These are phyloP conservation scores for Geotrichum fermentans DNA, from an alignment of 1,139 yeast species.

Conservation along the genomic window DNA sequence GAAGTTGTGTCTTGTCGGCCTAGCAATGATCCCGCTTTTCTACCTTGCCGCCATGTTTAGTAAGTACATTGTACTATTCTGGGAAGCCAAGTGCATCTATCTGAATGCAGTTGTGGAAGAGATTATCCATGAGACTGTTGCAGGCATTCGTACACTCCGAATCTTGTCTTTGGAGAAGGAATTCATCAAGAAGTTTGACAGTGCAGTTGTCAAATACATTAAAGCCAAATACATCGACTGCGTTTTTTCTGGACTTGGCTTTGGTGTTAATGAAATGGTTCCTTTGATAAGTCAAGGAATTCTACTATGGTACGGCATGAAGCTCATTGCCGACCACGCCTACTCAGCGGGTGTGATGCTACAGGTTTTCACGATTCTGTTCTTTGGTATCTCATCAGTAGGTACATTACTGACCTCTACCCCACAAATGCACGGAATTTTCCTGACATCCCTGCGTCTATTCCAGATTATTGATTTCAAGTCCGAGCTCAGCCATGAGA, in stretches of 20 bases:
- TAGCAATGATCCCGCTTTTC: conserved; percentile 66
- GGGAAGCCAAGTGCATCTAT: conserved; percentile 60
- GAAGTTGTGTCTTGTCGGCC: conserved; percentile 77
- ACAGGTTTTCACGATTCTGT: conserved; percentile 63
- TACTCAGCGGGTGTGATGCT: conserved; percentile 57
- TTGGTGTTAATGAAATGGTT: conserved; percentile 52
- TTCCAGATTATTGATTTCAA: conserved; percentile 43
- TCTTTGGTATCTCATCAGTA: conserved; percentile 68
- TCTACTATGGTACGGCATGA: conserved; percentile 70
- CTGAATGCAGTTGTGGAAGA: conserved; percentile 51
- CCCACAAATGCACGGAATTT: conserved; percentile 74
- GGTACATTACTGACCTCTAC: conserved; percentile 55
- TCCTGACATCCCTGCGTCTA: conserved; percentile 37
- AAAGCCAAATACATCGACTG: conserved; percentile 29
- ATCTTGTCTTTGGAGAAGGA: conserved; percentile 49
- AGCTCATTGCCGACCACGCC: conserved; percentile 52
- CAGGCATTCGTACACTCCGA: conserved; percentile 59
- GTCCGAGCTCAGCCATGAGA: conserved; percentile 32
- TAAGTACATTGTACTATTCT: conserved; percentile 47
- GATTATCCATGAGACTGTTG: conserved; percentile 53
- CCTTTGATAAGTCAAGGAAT: conserved; percentile 62
- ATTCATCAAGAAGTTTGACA: conserved; percentile 41
- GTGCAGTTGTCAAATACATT: conserved; percentile 21
- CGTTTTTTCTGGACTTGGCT: conserved; percentile 50
- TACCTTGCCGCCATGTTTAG: conserved; percentile 49